Evolutionary conservation across 352 stramenopile genomes (phyloP), one percentile per base, ranked within the genome.

Genomic region (Phytopythium oedochilum): DNA sequence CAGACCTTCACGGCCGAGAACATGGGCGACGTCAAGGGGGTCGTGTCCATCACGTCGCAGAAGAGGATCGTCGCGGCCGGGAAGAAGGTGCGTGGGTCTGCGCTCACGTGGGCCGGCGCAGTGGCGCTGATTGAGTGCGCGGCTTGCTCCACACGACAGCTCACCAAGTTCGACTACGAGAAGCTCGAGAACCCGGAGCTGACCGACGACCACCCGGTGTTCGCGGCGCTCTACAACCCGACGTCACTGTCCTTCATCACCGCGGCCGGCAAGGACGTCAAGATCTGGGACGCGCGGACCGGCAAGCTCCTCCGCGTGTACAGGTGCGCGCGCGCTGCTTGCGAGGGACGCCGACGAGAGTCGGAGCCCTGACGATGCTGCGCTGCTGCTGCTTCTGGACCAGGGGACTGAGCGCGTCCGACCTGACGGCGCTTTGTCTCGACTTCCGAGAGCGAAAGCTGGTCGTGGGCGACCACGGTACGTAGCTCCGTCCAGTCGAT

Each of bases 181-280:
- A 92, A 94, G 53, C 70, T 96, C 3, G 73, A 87, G 39, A 91
- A 95, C 48, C 84, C 84, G 2, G 78, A 96, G 57, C 68, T 92
- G 34, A 94, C 82, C 6, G 86, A 96, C 63, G 85, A 96, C 60
- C 66, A 88, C 12, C 84, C 84, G 2, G 78, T 94, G 1, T 91
- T 92, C 44, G 63, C 63, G 20, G 88, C 79, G 20, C 61, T 91
- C n/a, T 94, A 94, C 64, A 96, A 96, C 55, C 61, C 79, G 32
- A 92, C 79, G 14, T 94, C 86, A 26, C 75, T 90, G n/a, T 94
- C 87, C 6, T 90, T 96, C 60, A 78, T 96, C 61, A 96, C 86
- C 10, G 82, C 78, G 1, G 81, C 80, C 0, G 72, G 70, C 22
- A 77, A 70, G n/a, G 75, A 91, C 61, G 80, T 96, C 56, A 91